Conservation (phyloP, 805 yeast genomes). For the Zygoascus ofunaensis region DNA sequence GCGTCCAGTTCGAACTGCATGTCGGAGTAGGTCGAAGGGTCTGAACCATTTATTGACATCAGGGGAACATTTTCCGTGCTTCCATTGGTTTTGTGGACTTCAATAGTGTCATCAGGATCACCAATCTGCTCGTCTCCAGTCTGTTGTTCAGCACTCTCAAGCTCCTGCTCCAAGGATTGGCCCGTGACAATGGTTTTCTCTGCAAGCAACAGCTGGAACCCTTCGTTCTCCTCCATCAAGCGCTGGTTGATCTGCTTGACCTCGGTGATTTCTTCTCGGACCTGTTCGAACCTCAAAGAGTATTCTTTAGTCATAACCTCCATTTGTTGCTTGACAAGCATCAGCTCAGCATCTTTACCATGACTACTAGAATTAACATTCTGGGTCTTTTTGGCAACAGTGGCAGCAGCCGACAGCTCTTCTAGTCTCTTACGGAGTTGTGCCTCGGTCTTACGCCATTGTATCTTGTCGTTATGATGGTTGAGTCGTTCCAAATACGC, state of each 20-base stretch:
- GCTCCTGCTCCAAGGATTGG: slow-evolving; percentile 18
- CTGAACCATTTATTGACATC: background rate
- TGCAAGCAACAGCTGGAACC: slow-evolving; percentile 26
- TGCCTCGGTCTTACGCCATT: slow-evolving; percentile 22
- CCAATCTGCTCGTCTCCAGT: slow-evolving; percentile 9
- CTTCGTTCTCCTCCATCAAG: slow-evolving; percentile 28
- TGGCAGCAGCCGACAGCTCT: background rate
- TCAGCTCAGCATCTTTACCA: slow-evolving; percentile 18
- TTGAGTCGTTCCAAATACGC: slow-evolving; percentile 23
- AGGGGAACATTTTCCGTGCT: background rate
- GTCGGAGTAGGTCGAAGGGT: background rate
- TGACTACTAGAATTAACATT: background rate
- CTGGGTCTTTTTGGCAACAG: background rate
- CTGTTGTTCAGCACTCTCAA: slow-evolving; percentile 11
- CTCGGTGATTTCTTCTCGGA: slow-evolving; percentile 21
- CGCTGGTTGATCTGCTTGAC: slow-evolving; percentile 18
- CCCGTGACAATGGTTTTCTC: slow-evolving; percentile 26
- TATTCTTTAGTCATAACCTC: slow-evolving; percentile 25
- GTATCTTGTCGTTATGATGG: slow-evolving; percentile 20
- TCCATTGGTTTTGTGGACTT: background rate
- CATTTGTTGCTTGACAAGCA: slow-evolving; percentile 21
- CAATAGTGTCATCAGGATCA: slow-evolving; percentile 4
- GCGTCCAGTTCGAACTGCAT: slow-evolving; percentile 24
- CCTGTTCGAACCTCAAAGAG: slow-evolving; percentile 18
- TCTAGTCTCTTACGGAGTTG: slow-evolving; percentile 7